Percentiles rank a stretch among this genome's conserved stretches.
phyloP scores from a whole-genome alignment of 2,329 filamentous ascomycete genomes.

The Periconia sp. region DNA sequence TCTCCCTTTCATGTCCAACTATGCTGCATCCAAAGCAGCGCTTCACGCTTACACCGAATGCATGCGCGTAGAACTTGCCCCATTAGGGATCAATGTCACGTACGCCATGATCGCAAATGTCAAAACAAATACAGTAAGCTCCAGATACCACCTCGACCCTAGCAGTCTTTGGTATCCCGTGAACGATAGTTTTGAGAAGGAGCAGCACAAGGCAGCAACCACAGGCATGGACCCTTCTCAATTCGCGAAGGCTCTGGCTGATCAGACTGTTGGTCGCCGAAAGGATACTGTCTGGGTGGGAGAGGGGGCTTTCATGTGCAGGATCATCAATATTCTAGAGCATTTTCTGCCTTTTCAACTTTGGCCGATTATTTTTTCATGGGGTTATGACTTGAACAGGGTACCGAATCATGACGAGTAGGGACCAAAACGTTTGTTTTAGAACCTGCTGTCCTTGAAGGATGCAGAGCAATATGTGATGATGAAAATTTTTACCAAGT shows the following conservation, averaged over 20 bases:
- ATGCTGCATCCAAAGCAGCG: constrained; percentile 57
- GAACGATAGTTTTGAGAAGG: neutral
- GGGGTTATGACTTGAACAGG: no score
- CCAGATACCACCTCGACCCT: constrained; percentile 41
- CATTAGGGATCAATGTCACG: constrained; percentile 46
- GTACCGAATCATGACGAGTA: no score
- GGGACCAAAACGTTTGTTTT: no score
- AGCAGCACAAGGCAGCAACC: constrained; percentile 1
- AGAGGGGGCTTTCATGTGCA: neutral
- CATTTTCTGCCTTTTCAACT: constrained; percentile 2
- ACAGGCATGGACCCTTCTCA: neutral
- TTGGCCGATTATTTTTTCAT: neutral
- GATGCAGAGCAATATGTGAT: no score
- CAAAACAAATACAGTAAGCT: constrained; percentile 55
- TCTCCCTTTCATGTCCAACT: constrained; percentile 45
- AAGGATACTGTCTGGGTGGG: constrained; percentile 4
- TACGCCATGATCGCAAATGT: constrained; percentile 59
- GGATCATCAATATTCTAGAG: constrained; percentile 1
- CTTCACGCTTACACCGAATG: constrained; percentile 55
- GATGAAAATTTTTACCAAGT: no score
- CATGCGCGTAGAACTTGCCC: constrained; percentile 54
- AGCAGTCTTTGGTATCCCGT: constrained; percentile 4
- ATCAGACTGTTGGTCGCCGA: neutral
- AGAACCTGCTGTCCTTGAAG: no score
- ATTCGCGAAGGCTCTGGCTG: constrained; percentile 1